Conservation (phyloP, 169 alveolate species). For the Plasmodium ovale region DNA sequence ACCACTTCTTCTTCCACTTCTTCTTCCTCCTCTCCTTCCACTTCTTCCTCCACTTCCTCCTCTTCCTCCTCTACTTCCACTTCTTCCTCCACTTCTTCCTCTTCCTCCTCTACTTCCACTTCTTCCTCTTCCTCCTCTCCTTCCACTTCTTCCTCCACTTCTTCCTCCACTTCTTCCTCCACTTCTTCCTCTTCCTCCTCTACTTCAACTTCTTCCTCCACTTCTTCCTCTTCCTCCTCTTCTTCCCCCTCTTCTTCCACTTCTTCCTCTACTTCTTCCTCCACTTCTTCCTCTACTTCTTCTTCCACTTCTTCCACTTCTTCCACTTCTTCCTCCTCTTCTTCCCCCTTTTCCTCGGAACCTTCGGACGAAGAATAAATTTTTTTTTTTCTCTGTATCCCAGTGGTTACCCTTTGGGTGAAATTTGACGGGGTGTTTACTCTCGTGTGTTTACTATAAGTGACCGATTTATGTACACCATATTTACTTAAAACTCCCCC, state of each 20-base stretch:
- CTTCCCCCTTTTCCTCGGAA: constrained; percentile 8
- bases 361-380: constrained; percentile 35
- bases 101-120: constrained; percentile 23
- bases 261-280: constrained; percentile 25
- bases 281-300: constrained; percentile 23
- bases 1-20: constrained; percentile 4
- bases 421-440: constrained; percentile 4
- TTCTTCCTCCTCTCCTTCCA: not conserved
- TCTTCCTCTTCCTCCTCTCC: constrained; percentile 2
- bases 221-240: constrained; percentile 14
- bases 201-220: not conserved
- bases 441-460: not conserved
- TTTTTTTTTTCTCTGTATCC: constrained; percentile 5
- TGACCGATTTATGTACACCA: not conserved
- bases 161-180: constrained; percentile 5
- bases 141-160: constrained; percentile 5
- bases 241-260: constrained; percentile 19
- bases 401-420: not conserved
- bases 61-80: constrained; percentile 38
- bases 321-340: constrained; percentile 20
- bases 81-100: constrained; percentile 29
- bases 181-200: constrained; percentile 10
- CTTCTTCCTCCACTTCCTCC: constrained; percentile 6
- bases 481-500: not conserved
- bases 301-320: constrained; percentile 33